Conservation (phyloP, 257 asterid genomes). For the Lavandula angustifolia region DNA sequence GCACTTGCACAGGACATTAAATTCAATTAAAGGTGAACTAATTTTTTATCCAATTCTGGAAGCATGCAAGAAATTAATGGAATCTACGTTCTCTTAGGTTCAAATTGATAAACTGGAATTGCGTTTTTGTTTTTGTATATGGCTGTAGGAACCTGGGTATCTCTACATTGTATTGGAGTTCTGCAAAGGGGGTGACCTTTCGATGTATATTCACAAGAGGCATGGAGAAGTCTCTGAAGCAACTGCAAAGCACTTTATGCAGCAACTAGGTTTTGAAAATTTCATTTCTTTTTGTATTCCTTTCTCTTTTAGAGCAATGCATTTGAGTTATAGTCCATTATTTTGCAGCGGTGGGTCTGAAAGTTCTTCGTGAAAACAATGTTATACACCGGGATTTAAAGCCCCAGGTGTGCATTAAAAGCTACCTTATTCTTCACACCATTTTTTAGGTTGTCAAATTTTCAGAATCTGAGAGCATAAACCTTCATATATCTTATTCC, state of each 20-base stretch:
- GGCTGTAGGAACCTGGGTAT: conserved; percentile 77
- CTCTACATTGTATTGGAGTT: conserved; percentile 84
- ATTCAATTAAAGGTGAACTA: neutral
- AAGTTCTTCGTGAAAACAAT: conserved; percentile 79
- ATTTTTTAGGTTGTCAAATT: conserved; percentile 13
- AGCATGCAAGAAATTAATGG: conserved; percentile 2
- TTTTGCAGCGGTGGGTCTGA: conserved; percentile 81
- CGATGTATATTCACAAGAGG: conserved; percentile 63
- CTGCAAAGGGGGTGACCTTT: conserved; percentile 98
- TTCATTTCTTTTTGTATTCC: neutral
- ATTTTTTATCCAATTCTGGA: neutral
- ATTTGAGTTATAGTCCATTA: conserved; percentile 17
- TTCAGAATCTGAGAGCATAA: neutral
- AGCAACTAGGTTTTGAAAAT: conserved; percentile 68
- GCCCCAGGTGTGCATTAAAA: conserved; percentile 73
- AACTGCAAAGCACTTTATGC: conserved; percentile 90
- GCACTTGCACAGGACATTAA: neutral
- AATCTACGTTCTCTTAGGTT: neutral
- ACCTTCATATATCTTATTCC: neutral
- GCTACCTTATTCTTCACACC: conserved; percentile 8
- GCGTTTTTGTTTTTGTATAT: conserved; percentile 9
- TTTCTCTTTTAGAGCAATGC: conserved; percentile 18
- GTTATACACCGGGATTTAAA: conserved; percentile 91
- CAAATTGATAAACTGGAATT: neutral
- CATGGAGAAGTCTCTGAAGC: conserved; percentile 82